phyloP scores from a whole-genome alignment of 2,329 filamentous ascomycete species.

The Ascochyta pisi region DNA sequence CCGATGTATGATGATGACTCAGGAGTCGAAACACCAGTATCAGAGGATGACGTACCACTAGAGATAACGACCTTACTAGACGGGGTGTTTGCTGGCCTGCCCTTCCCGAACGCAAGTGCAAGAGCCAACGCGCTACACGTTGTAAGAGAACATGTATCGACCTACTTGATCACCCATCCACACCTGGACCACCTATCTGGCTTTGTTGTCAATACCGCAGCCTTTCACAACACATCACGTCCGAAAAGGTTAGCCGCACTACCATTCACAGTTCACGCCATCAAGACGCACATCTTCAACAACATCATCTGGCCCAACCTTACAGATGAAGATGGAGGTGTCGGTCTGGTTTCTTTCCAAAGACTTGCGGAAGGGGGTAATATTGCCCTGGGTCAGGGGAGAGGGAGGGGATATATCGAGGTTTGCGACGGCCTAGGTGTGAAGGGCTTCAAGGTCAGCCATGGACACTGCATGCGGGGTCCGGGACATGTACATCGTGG shows the following conservation, averaged over 20 bases:
- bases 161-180: conserved; percentile 94
- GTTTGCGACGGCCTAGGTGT: conserved; percentile 89
- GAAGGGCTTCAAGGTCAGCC: conserved; percentile 84
- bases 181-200: conserved; percentile 94
- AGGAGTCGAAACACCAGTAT: conserved; percentile 33
- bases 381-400: conserved; percentile 79
- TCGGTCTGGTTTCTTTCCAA: conserved; percentile 89
- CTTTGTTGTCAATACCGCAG: conserved; percentile 91
- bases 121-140: conserved; percentile 83
- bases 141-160: conserved; percentile 79
- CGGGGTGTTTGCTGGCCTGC: conserved; percentile 82
- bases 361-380: conserved; percentile 89
- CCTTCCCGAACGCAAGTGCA: conserved; percentile 70
- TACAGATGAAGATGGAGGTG: conserved; percentile 93
- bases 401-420: conserved; percentile 83
- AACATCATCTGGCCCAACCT: conserved; percentile 98
- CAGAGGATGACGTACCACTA: conserved; percentile 32
- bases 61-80: conserved; percentile 63
- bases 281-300: conserved; percentile 96
- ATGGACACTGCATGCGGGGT: conserved; percentile 84
- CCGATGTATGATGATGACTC: conserved; percentile 40
- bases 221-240: conserved; percentile 74
- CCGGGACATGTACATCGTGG: conserved; percentile 51
- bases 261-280: conserved; percentile 85
- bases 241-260: conserved; percentile 88